A percentile compares a stretch with the other conserved stretches of the same genome.
Conservation (phyloP, 768 basidiomycete genomes). For the Strobilomyces dryophilus region DNA sequence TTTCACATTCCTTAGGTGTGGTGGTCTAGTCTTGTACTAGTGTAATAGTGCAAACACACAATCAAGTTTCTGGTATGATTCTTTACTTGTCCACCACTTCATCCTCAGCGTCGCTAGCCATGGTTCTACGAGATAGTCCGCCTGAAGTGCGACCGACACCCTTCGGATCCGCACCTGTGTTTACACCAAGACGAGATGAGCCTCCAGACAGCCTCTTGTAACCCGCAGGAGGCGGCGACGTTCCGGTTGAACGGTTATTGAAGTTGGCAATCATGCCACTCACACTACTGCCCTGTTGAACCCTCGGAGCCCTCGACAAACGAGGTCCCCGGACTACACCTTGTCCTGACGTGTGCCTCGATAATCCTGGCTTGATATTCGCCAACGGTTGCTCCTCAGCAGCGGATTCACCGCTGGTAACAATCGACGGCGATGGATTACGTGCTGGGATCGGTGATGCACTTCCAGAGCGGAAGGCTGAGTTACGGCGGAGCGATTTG, state of each 20-base stretch:
- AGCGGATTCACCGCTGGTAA: conserved; percentile 25
- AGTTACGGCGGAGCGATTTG: conserved; percentile 34
- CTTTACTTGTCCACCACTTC: conserved; percentile 45
- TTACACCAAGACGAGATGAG: conserved; percentile 10
- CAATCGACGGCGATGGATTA: conserved; percentile 40
- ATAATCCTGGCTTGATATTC: conserved; percentile 32
- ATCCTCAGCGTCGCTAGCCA: conserved; percentile 83
- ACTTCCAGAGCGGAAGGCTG: conserved; percentile 32
- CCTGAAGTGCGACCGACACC: conserved; percentile 44
- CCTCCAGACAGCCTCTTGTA: conserved; percentile 46
- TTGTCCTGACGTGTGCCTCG: conserved; percentile 45
- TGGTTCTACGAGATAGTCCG: conserved; percentile 66
- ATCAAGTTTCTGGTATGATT: background rate
- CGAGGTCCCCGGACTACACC: conserved; percentile 46
- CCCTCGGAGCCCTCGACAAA: conserved; percentile 44
- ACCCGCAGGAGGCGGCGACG: conserved; percentile 35
- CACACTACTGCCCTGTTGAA: conserved; percentile 41
- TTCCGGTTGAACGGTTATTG: conserved; percentile 43
- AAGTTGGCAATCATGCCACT: conserved; percentile 54
- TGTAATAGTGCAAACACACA: background rate
- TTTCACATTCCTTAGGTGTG: no score
- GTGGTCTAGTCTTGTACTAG: background rate
- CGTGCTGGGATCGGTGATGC: conserved; percentile 35
- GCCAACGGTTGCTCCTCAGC: conserved; percentile 34
- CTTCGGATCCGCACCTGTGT: conserved; percentile 24